Base-by-base conservation (phyloP, 2,329 filamentous ascomycete genomes). In the Scedosporium boydii region DNA sequence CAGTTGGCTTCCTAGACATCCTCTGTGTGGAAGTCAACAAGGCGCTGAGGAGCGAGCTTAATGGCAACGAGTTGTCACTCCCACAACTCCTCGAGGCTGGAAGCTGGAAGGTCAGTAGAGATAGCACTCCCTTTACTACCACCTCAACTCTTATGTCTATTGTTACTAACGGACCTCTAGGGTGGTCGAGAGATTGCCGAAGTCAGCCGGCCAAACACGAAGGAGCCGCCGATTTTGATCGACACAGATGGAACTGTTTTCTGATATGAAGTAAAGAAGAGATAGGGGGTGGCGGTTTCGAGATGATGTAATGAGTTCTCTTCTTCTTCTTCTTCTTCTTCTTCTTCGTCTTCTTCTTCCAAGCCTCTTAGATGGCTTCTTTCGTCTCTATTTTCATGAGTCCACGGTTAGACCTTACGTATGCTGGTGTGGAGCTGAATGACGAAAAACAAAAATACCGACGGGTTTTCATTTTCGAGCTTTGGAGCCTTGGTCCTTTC, bases 221-320 rank as follows among this genome's bases (percentile, higher is more conserved):
- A 95, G 77, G 91, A 96, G 73, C 91, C 93, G 38, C 95, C 95
- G 4, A 98, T 99, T 71, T 87, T 97, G 77, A 97, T 98, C 69
- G 84, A 96, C 68, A 96, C 91, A 67, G 95, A 99, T 73, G 95
- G 95, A 65, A 98, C 95, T 26, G 91, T 99, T 67, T 98, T 99
- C 73, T 96, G 86, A 73, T 34, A 23, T 48, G 6, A 23, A 9
- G 16, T 7, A 18, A 16, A n/a, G 51, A 26, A 55, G 51, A 23
- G 21, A 55, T 9, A 14, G 14, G 21, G 21, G 51, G 7, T 2
- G 51, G 51, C 3, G 7, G 21, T 48, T 48, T 48, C 18, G 51
- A 55, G 18, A 23, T 55, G 18, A 27, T 27, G 51, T 55, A 27
- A 27, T 55, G 51, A 55, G 18, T 55, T 55, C 18, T 55, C 44